Evolutionary conservation across 352 stramenopile genomes (phyloP).

Genomic region (Globisporangium cystogenes): DNA sequence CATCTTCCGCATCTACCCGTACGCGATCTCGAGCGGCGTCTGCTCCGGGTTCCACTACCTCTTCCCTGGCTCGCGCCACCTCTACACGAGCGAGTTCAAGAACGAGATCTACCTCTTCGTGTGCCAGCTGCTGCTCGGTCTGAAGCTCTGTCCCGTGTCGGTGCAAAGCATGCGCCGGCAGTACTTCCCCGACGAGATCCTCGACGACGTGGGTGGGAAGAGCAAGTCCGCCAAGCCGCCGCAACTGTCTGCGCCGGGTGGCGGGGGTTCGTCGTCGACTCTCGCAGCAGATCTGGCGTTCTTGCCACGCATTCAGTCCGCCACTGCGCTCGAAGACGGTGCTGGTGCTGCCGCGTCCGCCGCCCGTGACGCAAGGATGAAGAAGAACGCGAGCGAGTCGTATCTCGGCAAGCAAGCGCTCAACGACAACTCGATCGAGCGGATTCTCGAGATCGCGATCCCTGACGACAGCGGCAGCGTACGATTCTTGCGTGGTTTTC

Average conservation of each 20-base stretch:
- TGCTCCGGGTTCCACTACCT: constrained; percentile 86
- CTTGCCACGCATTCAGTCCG: constrained; percentile 26
- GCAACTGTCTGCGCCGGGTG: background rate
- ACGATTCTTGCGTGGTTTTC: no score
- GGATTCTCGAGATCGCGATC: constrained; percentile 30
- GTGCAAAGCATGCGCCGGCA: constrained; percentile 65
- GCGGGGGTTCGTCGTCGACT: constrained; percentile 7
- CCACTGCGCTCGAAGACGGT: constrained; percentile 1
- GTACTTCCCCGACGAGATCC: constrained; percentile 70
- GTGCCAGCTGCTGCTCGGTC: constrained; percentile 58
- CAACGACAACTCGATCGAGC: constrained; percentile 53
- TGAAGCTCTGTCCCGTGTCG: constrained; percentile 57
- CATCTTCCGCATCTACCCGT: constrained; percentile 87
- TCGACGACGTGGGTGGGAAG: constrained; percentile 45
- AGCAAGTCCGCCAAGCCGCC: constrained; percentile 19
- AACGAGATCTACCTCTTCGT: constrained; percentile 72
- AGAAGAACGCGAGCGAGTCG: constrained; percentile 44
- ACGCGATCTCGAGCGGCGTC: constrained; percentile 70
- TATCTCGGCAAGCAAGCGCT: constrained; percentile 40
- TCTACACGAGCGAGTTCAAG: constrained; percentile 85
- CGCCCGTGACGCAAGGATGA: constrained; percentile 8
- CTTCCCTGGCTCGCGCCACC: constrained; percentile 79
- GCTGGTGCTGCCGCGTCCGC: no score
- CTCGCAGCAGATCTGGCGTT: constrained; percentile 9
- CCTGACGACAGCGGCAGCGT: constrained; percentile 6